Evolutionary conservation across 768 basidiomycete genomes (phyloP).

Genomic region (Erythrobasidium yunnanense): DNA sequence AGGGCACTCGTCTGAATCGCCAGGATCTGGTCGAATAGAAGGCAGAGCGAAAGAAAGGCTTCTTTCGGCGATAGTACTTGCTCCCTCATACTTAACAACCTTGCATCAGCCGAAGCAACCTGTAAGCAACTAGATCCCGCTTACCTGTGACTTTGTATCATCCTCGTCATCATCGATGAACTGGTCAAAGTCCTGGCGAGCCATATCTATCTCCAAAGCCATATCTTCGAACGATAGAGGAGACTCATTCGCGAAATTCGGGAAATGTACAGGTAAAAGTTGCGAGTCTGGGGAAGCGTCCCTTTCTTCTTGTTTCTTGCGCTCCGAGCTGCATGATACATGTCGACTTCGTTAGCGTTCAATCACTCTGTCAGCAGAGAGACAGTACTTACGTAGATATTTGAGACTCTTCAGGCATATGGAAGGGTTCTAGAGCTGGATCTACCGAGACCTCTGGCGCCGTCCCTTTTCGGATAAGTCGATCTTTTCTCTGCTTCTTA

Average conservation of each 20-base stretch:
- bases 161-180: conserved; percentile 5
- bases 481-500: conserved; percentile 9
- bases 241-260: not conserved
- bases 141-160: too few species aligned
- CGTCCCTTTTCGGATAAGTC: not conserved
- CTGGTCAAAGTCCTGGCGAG: conserved; percentile 9
- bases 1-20: conserved; percentile 32
- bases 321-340: not conserved
- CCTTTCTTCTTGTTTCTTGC: not conserved
- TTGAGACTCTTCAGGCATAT: conserved; percentile 25
- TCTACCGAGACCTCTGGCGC: not conserved
- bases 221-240: conserved; percentile 21
- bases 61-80: not conserved
- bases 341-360: not conserved
- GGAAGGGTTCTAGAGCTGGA: conserved; percentile 10
- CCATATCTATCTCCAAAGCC: conserved; percentile 20
- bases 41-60: not conserved
- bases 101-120: too few species aligned
- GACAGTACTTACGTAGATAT: conserved; percentile 9
- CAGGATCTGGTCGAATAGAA: conserved; percentile 1
- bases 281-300: not conserved
- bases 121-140: too few species aligned
- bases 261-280: not conserved
- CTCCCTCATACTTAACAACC: too few species aligned
- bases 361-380: not conserved